Conservation (phyloP, 73 alveolate genomes). For the Paramecium octaurelia region DNA sequence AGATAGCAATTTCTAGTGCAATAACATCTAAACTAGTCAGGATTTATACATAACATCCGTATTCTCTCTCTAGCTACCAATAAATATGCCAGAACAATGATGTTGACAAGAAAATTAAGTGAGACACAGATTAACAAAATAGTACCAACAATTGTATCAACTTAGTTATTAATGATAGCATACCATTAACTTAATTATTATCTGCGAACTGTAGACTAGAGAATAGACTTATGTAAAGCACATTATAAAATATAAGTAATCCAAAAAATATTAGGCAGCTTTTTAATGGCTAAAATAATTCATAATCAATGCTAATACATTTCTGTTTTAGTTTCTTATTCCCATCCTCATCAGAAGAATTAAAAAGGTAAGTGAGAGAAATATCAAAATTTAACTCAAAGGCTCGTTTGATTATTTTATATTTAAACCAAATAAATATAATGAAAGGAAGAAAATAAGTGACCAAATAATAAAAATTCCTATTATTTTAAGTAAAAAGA, state of each 20-base stretch:
- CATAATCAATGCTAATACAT: not conserved
- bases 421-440: not conserved
- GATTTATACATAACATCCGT: not conserved
- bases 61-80: not conserved
- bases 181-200: too few species aligned
- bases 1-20: too few species aligned
- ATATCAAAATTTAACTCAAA: not conserved
- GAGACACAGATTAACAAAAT: too few species aligned
- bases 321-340: not conserved
- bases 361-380: not conserved
- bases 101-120: not conserved
- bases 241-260: not conserved
- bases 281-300: not conserved
- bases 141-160: not conserved
- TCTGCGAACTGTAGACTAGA: not conserved
- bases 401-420: not conserved
- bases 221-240: too few species aligned
- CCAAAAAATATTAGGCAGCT: not conserved
- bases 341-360: not conserved
- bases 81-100: too few species aligned
- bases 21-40: not conserved
- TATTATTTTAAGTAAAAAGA: too few species aligned
- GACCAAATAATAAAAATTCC: not conserved
- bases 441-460: not conserved
- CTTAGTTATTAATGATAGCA: too few species aligned